Percentiles rank a stretch among this genome's conserved stretches.
These are phyloP conservation scores for Juncus inflexus DNA, from an alignment of 176 grass and related monocot genomes.

Conservation along the genomic window DNA sequence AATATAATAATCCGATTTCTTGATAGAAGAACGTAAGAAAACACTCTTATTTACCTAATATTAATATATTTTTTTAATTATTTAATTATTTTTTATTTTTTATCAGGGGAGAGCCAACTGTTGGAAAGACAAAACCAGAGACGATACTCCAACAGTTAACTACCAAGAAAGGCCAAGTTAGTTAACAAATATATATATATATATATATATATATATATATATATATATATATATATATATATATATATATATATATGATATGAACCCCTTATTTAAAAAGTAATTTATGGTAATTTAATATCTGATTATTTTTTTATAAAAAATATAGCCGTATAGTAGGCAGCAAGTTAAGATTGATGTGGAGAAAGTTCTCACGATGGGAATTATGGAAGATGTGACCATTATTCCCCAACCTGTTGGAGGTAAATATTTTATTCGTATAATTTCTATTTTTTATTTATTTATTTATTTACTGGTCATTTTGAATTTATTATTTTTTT, in stretches of 20 bases:
- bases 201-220: no score
- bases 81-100: constrained; percentile 30
- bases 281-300: constrained; percentile 20
- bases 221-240: no score
- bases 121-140: constrained; percentile 74
- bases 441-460: constrained; percentile 16
- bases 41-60: constrained; percentile 26
- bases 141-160: constrained; percentile 84
- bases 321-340: constrained; percentile 74
- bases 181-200: constrained; percentile 27
- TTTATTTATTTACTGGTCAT: neutral
- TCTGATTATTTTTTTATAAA: constrained; percentile 15
- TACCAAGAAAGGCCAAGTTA: constrained; percentile 94
- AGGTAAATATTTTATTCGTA: constrained; percentile 47
- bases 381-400: constrained; percentile 96
- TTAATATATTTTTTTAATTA: constrained; percentile 10
- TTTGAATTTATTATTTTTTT: constrained; percentile 10
- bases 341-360: constrained; percentile 94
- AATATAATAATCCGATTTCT: constrained; percentile 86
- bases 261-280: constrained; percentile 15
- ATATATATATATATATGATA: constrained; percentile 23
- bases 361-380: constrained; percentile 98
- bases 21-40: constrained; percentile 77
- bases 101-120: constrained; percentile 81
- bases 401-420: constrained; percentile 88